Evolutionary conservation across 2,329 filamentous ascomycete genomes (phyloP).

Genomic region (Cladosporium halotolerans): DNA sequence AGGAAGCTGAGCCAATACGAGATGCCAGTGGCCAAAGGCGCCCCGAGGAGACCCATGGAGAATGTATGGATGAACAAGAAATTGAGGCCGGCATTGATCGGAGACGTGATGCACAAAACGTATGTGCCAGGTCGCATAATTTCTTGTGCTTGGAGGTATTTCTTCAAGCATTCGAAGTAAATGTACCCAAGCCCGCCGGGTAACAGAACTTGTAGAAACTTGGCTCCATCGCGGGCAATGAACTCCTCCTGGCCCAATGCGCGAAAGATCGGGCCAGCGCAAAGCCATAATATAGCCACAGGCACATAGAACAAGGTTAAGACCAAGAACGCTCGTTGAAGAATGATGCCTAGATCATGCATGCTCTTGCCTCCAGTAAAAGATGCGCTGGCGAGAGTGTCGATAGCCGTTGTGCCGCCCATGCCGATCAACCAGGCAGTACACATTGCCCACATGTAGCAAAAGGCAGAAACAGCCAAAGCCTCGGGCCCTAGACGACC

Average conservation of each 20-base stretch:
- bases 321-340: conserved; percentile 71
- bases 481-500: conserved; percentile 74
- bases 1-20: conserved; percentile 81
- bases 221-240: conserved; percentile 66
- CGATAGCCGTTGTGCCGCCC: conserved; percentile 77
- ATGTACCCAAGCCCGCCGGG: conserved; percentile 81
- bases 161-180: conserved; percentile 74
- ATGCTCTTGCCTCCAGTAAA: conserved; percentile 78
- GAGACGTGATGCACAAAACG: conserved; percentile 55
- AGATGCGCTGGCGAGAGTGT: conserved; percentile 74
- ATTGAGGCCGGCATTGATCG: conserved; percentile 52
- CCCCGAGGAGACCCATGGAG: conserved; percentile 66
- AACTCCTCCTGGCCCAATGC: conserved; percentile 71
- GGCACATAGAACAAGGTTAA: conserved; percentile 66
- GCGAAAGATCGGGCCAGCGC: conserved; percentile 67
- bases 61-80: conserved; percentile 68
- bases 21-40: conserved; percentile 74
- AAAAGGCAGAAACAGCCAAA: conserved; percentile 75
- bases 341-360: conserved; percentile 68
- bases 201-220: conserved; percentile 66
- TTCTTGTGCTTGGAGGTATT: conserved; percentile 53
- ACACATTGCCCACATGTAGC: conserved; percentile 90
- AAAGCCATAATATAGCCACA: conserved; percentile 67
- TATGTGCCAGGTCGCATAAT: conserved; percentile 62
- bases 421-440: conserved; percentile 82